Base-by-base conservation (phyloP, 208 protist genomes). In the Baffinella frigidus region DNA sequence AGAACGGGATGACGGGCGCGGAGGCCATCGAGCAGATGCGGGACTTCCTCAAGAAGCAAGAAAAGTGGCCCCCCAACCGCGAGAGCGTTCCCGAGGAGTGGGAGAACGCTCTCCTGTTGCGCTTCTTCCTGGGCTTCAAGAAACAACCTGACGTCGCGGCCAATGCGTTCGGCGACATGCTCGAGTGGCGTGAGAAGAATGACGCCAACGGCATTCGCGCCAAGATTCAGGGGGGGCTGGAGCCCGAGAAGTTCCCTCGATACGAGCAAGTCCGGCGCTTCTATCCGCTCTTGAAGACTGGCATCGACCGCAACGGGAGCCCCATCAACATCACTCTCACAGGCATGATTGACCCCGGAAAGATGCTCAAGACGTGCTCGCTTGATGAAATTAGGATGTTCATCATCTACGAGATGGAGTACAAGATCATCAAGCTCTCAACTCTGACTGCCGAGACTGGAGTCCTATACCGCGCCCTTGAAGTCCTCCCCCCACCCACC, bases 401-500 rank as follows among this genome's bases (percentile, higher is more conserved):
- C 44, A 87, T 87, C 77, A 87, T 87, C 43, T 87, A 87, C 44
- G 77, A 87, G 77, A 87, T 87, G 77, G 77, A 87, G 77, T 24
- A 41, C 77, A 87, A 87, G 77, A 27, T 87, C 44, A 87, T 87
- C 27, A 45, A 56, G 77, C 77, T 87, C 48, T 87, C 27, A 20
- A 11, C 45, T 30, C 77, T 87, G 7, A 62, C 77, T 10, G 77
- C 77, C 27, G 36, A 45, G 41, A 87, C 77, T 20, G 77, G 77
- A 30, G 61, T 87, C 77, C n/a, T 87, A 3, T 87, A 68, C 44
- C 4, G 77, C 3, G 77, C 77, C 5, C 77, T 87, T 27, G 77
- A 87, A 43, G 38, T 87, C 9, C 74, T 56, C 17, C 48, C 48
- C 7, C 56, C 17, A 1, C 17, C 56, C 48, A 56, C 17, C 48